These are phyloP conservation scores for Cyclotella atomus DNA, from an alignment of 108 stramenopile genomes.

Conservation along the genomic window DNA sequence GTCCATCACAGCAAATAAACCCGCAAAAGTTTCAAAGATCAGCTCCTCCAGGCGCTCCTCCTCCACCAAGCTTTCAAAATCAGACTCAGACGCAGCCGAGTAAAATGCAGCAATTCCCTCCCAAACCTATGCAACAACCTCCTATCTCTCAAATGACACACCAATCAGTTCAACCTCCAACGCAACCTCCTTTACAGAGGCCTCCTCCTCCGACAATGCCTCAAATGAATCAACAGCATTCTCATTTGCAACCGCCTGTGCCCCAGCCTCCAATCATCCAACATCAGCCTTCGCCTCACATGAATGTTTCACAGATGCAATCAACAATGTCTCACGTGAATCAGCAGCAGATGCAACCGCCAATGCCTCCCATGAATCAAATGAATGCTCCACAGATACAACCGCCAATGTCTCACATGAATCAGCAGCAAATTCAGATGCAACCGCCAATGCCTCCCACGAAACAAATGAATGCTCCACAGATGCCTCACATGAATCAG, in stretches of 20 bases:
- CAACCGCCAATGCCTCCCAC: not conserved
- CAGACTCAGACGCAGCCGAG: too few relatives aligned
- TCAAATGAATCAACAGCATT: constrained; percentile 2
- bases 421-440: constrained; percentile 12
- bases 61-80: too few relatives aligned
- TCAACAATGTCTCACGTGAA: not conserved
- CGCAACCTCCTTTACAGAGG: too few relatives aligned
- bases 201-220: not conserved
- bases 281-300: not conserved
- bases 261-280: not conserved
- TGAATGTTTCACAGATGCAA: not conserved
- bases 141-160: too few relatives aligned
- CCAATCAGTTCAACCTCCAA: too few relatives aligned
- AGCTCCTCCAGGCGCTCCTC: not conserved
- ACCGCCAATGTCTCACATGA: not conserved
- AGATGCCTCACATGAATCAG: not conserved
- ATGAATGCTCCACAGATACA: not conserved
- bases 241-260: not conserved
- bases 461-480: not conserved
- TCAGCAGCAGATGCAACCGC: constrained; percentile 18
- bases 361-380: not conserved
- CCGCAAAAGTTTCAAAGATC: too few relatives aligned
- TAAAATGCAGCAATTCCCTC: too few relatives aligned
- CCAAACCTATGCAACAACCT: too few relatives aligned
- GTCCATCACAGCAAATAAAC: too few relatives aligned